Evolutionary conservation across 208 protist genomes (phyloP).

Genomic region (Borovskyia barvae): DNA sequence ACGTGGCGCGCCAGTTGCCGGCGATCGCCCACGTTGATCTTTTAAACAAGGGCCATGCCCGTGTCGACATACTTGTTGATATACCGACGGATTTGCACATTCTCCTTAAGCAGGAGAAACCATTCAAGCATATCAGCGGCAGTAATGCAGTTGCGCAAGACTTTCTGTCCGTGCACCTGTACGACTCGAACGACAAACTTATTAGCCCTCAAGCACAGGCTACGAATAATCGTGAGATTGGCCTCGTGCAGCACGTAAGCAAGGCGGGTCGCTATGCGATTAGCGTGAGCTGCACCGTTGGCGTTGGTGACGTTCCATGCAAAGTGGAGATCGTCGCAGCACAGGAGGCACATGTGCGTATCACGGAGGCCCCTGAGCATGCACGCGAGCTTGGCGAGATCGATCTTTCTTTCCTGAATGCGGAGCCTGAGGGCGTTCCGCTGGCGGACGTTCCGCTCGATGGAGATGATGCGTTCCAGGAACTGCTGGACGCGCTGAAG

Average conservation of each 20-base stretch:
- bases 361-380: conserved; percentile 63
- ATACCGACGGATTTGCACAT: conserved; percentile 73
- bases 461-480: conserved; percentile 47
- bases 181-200: conserved; percentile 64
- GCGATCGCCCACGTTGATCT: conserved; percentile 72
- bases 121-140: conserved; percentile 44
- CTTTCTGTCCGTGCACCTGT: conserved; percentile 75
- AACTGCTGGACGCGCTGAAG: conserved; percentile 46
- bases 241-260: conserved; percentile 58
- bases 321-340: conserved; percentile 62
- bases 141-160: conserved; percentile 71
- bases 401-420: conserved; percentile 69
- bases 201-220: conserved; percentile 48
- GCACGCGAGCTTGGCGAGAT: conserved; percentile 61
- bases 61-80: conserved; percentile 82
- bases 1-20: conserved; percentile 60
- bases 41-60: conserved; percentile 38
- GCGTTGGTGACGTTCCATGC: conserved; percentile 54
- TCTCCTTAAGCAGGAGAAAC: conserved; percentile 70
- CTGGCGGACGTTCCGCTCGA: conserved; percentile 54
- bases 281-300: conserved; percentile 55
- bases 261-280: conserved; percentile 68
- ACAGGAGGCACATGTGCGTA: conserved; percentile 61
- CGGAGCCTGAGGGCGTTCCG: conserved; percentile 66
- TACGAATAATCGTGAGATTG: conserved; percentile 75